Evolutionary conservation across 495 filamentous ascomycete species (phyloP).

Genomic region (Cercophora sp.): DNA sequence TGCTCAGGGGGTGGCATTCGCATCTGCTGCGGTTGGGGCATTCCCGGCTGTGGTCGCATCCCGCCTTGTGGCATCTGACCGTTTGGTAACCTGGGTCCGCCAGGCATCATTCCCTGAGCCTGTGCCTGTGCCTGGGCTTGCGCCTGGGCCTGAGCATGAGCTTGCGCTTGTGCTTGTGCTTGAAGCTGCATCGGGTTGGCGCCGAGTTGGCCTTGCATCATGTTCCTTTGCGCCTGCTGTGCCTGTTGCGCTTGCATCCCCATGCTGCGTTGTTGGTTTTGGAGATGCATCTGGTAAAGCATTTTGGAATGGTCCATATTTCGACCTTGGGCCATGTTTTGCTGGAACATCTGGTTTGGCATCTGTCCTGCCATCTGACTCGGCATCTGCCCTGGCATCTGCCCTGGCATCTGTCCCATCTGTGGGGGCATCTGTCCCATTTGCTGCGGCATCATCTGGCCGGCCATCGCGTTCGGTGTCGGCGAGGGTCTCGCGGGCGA

Average conservation of each 20-base stretch:
- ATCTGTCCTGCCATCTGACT: slow-evolving; percentile 27
- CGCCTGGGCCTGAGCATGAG: slow-evolving; percentile 21
- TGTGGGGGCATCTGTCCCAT: slow-evolving; percentile 41
- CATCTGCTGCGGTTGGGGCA: slow-evolving; percentile 23
- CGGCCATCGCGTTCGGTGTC: slow-evolving; percentile 42
- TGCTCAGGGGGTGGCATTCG: slow-evolving; percentile 49
- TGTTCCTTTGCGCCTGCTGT: no score
- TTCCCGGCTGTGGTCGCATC: slow-evolving; percentile 39
- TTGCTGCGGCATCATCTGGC: slow-evolving; percentile 44
- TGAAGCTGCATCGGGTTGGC: no score
- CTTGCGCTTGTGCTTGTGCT: slow-evolving; percentile 7
- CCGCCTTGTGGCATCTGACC: slow-evolving; percentile 44
- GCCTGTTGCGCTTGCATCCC: slow-evolving; percentile 34
- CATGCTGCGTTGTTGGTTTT: slow-evolving; percentile 65
- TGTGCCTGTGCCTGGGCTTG: slow-evolving; percentile 35
- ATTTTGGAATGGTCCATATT: slow-evolving; percentile 54
- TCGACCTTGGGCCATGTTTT: slow-evolving; percentile 53
- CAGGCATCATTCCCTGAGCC: slow-evolving; percentile 46
- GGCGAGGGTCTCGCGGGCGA: slow-evolving; percentile 48
- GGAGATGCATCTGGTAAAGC: slow-evolving; percentile 61
- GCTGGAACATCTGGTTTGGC: slow-evolving; percentile 37
- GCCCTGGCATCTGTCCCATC: slow-evolving; percentile 36
- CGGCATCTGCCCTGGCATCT: slow-evolving; percentile 30
- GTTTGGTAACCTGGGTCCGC: slow-evolving; percentile 44
- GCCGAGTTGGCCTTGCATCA: slow-evolving; percentile 24